Evolutionary conservation across 2,329 filamentous ascomycete genomes (phyloP), one percentile per base, ranked within the genome.

Genomic region (Neonectria punicea): DNA sequence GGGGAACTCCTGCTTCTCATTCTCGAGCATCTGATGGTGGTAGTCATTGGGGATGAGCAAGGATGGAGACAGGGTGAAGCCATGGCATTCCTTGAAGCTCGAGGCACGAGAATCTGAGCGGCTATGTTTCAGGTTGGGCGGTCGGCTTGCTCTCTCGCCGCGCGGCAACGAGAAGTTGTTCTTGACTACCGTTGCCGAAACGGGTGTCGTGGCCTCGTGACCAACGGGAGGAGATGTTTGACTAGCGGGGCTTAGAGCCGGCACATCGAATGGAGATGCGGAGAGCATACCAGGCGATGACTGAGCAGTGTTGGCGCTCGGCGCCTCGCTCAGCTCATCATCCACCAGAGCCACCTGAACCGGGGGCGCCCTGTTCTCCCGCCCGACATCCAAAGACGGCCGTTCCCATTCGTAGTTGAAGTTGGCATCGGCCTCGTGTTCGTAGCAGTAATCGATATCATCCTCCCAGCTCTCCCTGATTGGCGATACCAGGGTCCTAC

Each of bases 381-480:
- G 73, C 20, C 71, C 65, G 16, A 70, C 73, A 53, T 89, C 87
- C 57, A 86, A 70, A 0, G 87, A 90, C 3, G 83, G 80, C 16
- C 86, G 84, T 63, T 89, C 87, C 89, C 89, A 91, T 49, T 89
- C 85, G 70, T 89, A 91, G 66, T 91, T 85, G 73, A 87, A 91
- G 75, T 90, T 83, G 8, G 88, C 89, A 75, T 91, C 89, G 13
- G 85, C 88, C 68, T 89, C 89, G 70, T 92, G 87, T 68, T 91
- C 89, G 72, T 92, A 92, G 73, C 87, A 90, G 76, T 90, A 92
- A 73, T 92, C 89, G 66, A 92, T 91, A 67, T 88, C 88, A 57
- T 90, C 88, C 71, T 92, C 89, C 89, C 89, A 92, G 69, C 81
- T 89, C 70, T 85, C 83, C 8, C 78, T 78, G 22, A 75, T 70